Percentiles rank a stretch among this genome's conserved stretches.
Conservation (phyloP, 495 filamentous ascomycete species). For the Penicillium herquei region DNA sequence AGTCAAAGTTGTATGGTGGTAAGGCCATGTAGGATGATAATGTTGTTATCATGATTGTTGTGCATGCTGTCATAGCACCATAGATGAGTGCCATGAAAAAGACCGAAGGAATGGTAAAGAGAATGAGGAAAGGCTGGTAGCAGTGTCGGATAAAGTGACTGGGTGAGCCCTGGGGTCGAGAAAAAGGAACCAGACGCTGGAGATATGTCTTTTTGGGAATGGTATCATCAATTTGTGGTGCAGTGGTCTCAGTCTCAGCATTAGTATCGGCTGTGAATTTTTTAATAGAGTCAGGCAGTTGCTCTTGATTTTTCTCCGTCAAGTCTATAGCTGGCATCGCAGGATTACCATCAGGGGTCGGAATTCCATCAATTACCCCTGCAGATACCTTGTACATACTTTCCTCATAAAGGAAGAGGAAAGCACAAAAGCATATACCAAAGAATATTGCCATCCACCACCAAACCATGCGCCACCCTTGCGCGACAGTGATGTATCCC, state of each 20-base stretch:
- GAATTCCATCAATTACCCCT: neutral
- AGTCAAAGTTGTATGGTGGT: constrained; percentile 37
- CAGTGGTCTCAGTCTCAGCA: neutral
- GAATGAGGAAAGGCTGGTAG: constrained; percentile 26
- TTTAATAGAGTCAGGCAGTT: neutral
- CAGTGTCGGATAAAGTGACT: constrained; percentile 19
- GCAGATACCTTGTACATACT: constrained; percentile 10
- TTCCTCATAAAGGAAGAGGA: constrained; percentile 21
- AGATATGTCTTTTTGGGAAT: constrained; percentile 19
- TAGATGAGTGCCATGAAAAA: constrained; percentile 34
- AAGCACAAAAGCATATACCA: constrained; percentile 18
- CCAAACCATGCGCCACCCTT: constrained; percentile 51
- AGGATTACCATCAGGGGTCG: neutral
- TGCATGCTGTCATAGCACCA: constrained; percentile 34
- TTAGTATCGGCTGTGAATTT: neutral
- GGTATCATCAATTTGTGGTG: constrained; percentile 13
- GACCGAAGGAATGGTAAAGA: constrained; percentile 31
- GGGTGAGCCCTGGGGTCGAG: constrained; percentile 18
- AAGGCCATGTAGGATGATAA: constrained; percentile 29
- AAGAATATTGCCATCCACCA: constrained; percentile 50
- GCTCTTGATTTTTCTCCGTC: neutral
- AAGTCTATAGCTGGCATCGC: constrained; percentile 3
- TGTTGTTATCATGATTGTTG: constrained; percentile 29
- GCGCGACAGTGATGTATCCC: constrained; percentile 42
- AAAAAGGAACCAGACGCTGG: constrained; percentile 14